Percentiles rank a stretch among this genome's conserved stretches.
phyloP scores from a whole-genome alignment of 2,329 filamentous ascomycete genomes.

The Colletotrichum phormii region DNA sequence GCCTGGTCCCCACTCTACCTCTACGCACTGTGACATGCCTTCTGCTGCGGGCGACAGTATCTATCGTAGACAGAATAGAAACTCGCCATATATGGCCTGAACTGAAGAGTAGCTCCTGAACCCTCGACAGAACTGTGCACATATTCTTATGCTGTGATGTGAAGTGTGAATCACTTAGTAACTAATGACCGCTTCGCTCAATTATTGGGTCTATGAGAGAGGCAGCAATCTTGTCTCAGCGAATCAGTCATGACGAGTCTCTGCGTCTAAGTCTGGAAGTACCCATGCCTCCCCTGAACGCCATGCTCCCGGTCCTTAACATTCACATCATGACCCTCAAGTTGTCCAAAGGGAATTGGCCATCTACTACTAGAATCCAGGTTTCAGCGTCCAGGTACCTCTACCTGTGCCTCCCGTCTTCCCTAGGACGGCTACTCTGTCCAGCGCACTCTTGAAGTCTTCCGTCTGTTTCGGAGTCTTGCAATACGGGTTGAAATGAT shows the following conservation, averaged over 20 bases:
- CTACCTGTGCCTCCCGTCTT: slow-evolving; percentile 64
- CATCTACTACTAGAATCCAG: slow-evolving; percentile 7
- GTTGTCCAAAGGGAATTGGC: neutral
- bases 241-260: neutral
- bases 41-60: slow-evolving; percentile 38
- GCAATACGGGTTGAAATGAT: slow-evolving; percentile 89
- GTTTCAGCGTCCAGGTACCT: slow-evolving; percentile 65
- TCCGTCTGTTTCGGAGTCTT: slow-evolving; percentile 74
- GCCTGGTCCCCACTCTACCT: slow-evolving; percentile 73
- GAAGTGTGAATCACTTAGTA: too few species aligned
- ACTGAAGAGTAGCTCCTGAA: slow-evolving; percentile 40
- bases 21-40: slow-evolving; percentile 47
- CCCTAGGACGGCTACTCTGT: slow-evolving; percentile 79
- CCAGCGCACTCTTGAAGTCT: slow-evolving; percentile 86
- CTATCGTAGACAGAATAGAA: slow-evolving; percentile 40
- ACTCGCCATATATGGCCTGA: slow-evolving; percentile 38
- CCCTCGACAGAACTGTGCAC: slow-evolving; percentile 13
- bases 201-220: neutral
- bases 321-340: neutral
- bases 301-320: neutral
- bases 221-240: too few species aligned
- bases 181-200: too few species aligned
- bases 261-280: neutral
- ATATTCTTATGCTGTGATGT: neutral
- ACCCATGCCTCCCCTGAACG: neutral